These are phyloP conservation scores for Lablab purpureus DNA, from an alignment of 306 rosid genomes.

Conservation along the genomic window DNA sequence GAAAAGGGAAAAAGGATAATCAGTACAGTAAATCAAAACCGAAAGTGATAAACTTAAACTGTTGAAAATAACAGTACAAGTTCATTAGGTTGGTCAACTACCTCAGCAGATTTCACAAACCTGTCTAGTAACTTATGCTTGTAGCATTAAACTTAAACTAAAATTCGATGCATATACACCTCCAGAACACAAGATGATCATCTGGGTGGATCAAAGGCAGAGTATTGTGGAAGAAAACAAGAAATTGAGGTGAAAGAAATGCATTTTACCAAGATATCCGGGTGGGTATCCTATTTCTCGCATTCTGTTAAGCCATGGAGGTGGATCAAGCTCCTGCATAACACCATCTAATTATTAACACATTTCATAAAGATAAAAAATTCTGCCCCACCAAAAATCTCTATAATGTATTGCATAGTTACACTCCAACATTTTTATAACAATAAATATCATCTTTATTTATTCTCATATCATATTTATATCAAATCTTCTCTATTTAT, in stretches of 20 bases:
- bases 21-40: neutral
- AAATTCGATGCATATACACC: neutral
- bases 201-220: neutral
- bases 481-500: too few species aligned
- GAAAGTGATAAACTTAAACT: neutral
- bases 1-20: neutral
- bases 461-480: too few species aligned
- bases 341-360: constrained; percentile 2
- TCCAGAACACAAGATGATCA: neutral
- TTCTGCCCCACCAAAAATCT: neutral
- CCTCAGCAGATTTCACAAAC: neutral
- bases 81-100: neutral
- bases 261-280: constrained; percentile 85
- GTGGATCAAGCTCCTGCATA: constrained; percentile 94
- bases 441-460: too few species aligned
- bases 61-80: neutral
- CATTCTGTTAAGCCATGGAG: constrained; percentile 99
- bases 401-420: neutral
- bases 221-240: neutral
- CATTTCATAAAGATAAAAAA: neutral
- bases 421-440: too few species aligned
- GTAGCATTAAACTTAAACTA: neutral
- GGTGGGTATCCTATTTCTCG: constrained; percentile 98
- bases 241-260: constrained; percentile 36
- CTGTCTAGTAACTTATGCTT: neutral